Conservation (phyloP, 116 monocot species). For the Iris pallida region DNA sequence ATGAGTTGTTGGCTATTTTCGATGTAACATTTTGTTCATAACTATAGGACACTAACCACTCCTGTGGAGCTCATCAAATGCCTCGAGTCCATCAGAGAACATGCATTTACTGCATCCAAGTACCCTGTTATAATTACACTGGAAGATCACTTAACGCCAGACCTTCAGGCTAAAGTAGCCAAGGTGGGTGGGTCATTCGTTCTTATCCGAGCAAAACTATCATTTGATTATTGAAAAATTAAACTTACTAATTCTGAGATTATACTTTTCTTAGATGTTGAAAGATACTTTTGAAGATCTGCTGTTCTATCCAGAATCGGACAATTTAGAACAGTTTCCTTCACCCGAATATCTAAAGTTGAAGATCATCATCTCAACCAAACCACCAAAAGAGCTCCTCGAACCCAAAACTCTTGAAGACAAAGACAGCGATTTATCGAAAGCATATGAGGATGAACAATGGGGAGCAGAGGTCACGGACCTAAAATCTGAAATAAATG, state of each 20-base stretch:
- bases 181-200: conserved; percentile 6
- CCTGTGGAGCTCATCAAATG: conserved; percentile 33
- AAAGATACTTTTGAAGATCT: conserved; percentile 40
- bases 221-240: neutral
- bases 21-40: neutral
- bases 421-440: conserved; percentile 9
- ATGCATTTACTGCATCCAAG: conserved; percentile 29
- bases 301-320: conserved; percentile 25
- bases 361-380: conserved; percentile 48
- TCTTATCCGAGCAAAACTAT: neutral
- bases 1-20: neutral
- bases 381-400: conserved; percentile 50
- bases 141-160: conserved; percentile 33
- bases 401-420: conserved; percentile 18
- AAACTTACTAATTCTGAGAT: neutral
- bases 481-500: neutral
- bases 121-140: conserved; percentile 41
- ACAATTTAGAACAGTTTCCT: conserved; percentile 38
- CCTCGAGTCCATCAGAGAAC: conserved; percentile 26
- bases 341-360: conserved; percentile 48
- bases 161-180: conserved; percentile 42
- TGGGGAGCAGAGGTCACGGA: conserved; percentile 19
- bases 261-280: conserved; percentile 31
- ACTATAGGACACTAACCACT: conserved; percentile 30
- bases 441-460: conserved; percentile 16